phyloP scores from a whole-genome alignment of 108 stramenopile species.

The Schizochytrium sp. region DNA sequence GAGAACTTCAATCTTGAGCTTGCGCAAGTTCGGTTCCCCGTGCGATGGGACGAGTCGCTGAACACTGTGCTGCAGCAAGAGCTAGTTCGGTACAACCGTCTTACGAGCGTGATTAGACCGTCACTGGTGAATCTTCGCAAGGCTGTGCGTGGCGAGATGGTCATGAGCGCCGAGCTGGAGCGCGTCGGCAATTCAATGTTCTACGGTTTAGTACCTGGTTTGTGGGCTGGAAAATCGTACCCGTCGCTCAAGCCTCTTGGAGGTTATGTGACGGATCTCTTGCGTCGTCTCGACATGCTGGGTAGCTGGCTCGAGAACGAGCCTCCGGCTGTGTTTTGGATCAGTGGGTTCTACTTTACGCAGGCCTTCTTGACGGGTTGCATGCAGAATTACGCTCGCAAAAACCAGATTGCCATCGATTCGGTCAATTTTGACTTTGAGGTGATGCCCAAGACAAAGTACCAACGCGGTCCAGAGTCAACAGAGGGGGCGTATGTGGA shows the following conservation, averaged over 20 bases:
- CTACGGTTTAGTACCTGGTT: constrained; percentile 43
- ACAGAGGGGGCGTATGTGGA: constrained; percentile 47
- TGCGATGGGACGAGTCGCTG: constrained; percentile 50
- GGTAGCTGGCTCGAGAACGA: constrained; percentile 35
- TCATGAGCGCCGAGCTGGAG: constrained; percentile 50
- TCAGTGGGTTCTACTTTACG: constrained; percentile 60
- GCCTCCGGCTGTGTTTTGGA: constrained; percentile 54
- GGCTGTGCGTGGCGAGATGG: constrained; percentile 56
- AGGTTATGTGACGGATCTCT: constrained; percentile 44
- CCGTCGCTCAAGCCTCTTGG: constrained; percentile 51
- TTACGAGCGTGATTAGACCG: constrained; percentile 28
- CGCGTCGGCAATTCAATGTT: constrained; percentile 48
- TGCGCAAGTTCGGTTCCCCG: constrained; percentile 49
- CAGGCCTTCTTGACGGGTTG: constrained; percentile 60
- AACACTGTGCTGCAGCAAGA: constrained; percentile 65
- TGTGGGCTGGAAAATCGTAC: constrained; percentile 45
- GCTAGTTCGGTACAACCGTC: constrained; percentile 52
- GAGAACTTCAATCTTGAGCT: constrained; percentile 48
- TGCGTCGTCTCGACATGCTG: constrained; percentile 42
- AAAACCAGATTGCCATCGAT: constrained; percentile 54
- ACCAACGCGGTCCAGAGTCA: not conserved
- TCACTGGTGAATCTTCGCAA: constrained; percentile 37
- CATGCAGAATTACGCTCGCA: constrained; percentile 54
- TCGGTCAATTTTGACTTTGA: constrained; percentile 49
- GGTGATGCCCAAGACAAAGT: constrained; percentile 15